Evolutionary conservation across 345 rosid genomes (phyloP).

Genomic region (Dovyalis caffra): DNA sequence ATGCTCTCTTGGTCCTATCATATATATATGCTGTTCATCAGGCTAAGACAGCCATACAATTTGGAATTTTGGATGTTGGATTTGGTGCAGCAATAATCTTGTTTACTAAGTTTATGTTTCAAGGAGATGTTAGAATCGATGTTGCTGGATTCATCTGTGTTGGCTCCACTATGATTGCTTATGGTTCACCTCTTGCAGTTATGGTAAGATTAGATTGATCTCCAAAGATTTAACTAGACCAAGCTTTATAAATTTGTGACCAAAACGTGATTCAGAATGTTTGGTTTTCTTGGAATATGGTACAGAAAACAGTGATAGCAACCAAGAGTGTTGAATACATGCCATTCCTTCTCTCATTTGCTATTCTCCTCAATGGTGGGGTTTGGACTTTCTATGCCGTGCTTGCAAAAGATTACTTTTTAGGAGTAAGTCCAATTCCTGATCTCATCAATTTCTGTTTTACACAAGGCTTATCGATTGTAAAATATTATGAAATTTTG

Average conservation of each 20-base stretch:
- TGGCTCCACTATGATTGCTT: conserved; percentile 51
- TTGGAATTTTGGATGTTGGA: conserved; percentile 47
- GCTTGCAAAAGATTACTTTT: conserved; percentile 40
- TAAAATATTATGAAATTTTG: too few species aligned
- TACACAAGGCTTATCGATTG: too few species aligned
- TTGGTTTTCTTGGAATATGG: not conserved
- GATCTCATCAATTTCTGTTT: too few species aligned
- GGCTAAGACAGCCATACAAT: conserved; percentile 40
- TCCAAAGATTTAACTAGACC: too few species aligned
- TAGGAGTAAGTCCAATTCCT: conserved; percentile 41
- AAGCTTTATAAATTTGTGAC: too few species aligned
- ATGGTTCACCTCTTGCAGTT: conserved; percentile 78
- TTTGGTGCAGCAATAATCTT: conserved; percentile 47
- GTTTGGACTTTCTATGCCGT: conserved; percentile 57
- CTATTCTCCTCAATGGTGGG: conserved; percentile 48
- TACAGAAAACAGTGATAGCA: conserved; percentile 51
- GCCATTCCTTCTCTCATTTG: conserved; percentile 50
- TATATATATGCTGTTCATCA: not conserved
- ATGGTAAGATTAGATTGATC: too few species aligned
- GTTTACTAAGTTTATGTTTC: conserved; percentile 37
- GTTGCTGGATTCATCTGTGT: conserved; percentile 57
- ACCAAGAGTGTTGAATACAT: too few species aligned
- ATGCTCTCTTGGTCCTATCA: too few species aligned
- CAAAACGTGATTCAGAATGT: too few species aligned
- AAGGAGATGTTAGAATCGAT: conserved; percentile 42